phyloP scores from a whole-genome alignment of 257 asterid genomes.

The Jaltomata sinuosa region DNA sequence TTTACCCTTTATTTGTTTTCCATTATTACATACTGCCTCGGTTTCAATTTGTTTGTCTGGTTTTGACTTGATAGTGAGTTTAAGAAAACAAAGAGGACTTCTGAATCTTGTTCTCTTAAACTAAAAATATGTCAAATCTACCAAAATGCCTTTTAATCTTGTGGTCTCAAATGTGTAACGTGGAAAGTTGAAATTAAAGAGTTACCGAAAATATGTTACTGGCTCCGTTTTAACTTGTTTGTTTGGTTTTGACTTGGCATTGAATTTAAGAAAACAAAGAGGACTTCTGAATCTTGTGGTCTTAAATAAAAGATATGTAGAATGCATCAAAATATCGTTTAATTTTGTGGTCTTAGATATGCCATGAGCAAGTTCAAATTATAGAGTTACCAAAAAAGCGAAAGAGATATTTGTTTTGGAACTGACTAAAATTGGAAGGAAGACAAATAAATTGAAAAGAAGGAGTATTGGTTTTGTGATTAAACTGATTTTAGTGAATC shows the following conservation, averaged over 20 bases:
- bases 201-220: too few relatives aligned
- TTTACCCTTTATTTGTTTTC: neutral
- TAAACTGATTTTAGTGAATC: neutral
- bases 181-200: too few relatives aligned
- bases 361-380: too few relatives aligned
- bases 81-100: neutral
- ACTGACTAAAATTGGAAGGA: neutral
- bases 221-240: neutral
- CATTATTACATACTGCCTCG: neutral
- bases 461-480: neutral
- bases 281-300: neutral
- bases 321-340: too few relatives aligned
- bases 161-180: too few relatives aligned
- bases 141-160: too few relatives aligned
- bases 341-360: too few relatives aligned
- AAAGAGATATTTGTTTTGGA: neutral
- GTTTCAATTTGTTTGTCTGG: neutral
- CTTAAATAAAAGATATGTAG: too few relatives aligned
- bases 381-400: neutral
- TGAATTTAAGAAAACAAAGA: accelerated
- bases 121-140: too few relatives aligned
- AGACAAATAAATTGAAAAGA: neutral
- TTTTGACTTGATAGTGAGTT: accelerated
- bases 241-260: neutral
- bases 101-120: too few relatives aligned